These are phyloP conservation scores for Hansenula sp. DNA, from an alignment of 1,139 yeast species.

Conservation along the genomic window DNA sequence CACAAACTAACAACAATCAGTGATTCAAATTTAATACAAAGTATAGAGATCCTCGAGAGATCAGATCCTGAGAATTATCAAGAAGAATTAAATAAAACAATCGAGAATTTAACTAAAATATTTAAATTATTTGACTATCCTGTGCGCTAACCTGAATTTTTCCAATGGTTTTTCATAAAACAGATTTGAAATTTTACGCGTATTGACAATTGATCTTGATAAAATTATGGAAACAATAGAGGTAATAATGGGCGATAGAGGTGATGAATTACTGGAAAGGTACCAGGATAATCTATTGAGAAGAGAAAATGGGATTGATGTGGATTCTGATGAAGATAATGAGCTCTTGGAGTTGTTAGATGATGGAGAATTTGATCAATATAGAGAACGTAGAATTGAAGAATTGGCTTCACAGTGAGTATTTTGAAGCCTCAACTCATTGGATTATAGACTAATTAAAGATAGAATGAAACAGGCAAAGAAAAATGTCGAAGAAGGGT, in stretches of 20 bases:
- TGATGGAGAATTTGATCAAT: conserved; percentile 72
- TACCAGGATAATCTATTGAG: conserved; percentile 34
- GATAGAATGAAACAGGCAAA: conserved; percentile 36
- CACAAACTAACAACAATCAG: not conserved
- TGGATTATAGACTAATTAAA: not conserved
- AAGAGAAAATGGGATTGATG: conserved; percentile 22
- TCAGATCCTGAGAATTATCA: not conserved
- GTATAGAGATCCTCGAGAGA: not conserved
- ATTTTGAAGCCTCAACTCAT: not conserved
- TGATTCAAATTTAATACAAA: not conserved
- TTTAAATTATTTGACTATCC: not conserved
- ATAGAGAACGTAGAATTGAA: conserved; percentile 64
- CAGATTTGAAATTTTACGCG: not conserved
- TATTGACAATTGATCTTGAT: not conserved
- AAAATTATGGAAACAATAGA: not conserved
- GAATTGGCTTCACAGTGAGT: conserved; percentile 45
- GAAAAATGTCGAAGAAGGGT: conserved; percentile 33
- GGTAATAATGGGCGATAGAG: not conserved
- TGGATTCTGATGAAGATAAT: conserved; percentile 42
- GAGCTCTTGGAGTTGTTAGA: conserved; percentile 49
- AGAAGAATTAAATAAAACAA: not conserved
- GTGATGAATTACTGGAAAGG: conserved; percentile 27
- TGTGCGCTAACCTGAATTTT: not conserved
- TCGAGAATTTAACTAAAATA: conserved; percentile 1
- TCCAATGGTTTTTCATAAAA: not conserved